A percentile compares a stretch with the other conserved stretches of the same genome.
Conservation (phyloP, 805 yeast species). For the Metschnikowia aberdeeniae region DNA sequence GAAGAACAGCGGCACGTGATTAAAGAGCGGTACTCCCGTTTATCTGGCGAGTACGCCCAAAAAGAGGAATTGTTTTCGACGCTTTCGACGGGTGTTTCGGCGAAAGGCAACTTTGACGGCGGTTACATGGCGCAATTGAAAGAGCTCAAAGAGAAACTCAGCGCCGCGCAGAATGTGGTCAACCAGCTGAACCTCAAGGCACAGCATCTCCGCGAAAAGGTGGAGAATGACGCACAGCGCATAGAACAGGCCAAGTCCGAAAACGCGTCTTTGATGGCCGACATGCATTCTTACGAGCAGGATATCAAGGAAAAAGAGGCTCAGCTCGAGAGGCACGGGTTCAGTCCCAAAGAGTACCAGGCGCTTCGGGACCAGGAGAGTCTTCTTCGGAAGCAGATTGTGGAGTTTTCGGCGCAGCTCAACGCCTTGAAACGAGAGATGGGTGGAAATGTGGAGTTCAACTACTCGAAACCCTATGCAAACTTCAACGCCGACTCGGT, state of each 20-base stretch:
- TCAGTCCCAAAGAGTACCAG: slow-evolving; percentile 43
- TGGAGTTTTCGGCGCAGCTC: slow-evolving; percentile 40
- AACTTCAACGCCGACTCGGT: slow-evolving; percentile 60
- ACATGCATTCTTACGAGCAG: slow-evolving; percentile 40
- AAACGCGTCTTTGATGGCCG: slow-evolving; percentile 35
- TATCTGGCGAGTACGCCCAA: slow-evolving; percentile 46
- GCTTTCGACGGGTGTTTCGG: slow-evolving; percentile 83
- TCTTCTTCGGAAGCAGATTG: slow-evolving; percentile 16
- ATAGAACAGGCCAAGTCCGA: slow-evolving; percentile 51
- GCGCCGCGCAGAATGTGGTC: slow-evolving; percentile 50
- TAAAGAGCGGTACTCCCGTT: slow-evolving; percentile 39
- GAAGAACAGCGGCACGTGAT: slow-evolving; percentile 45
- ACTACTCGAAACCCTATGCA: slow-evolving; percentile 60
- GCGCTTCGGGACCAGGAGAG: slow-evolving; percentile 46
- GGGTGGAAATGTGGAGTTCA: slow-evolving; percentile 66
- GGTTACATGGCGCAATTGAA: slow-evolving; percentile 75
- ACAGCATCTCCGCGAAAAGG: slow-evolving; percentile 52
- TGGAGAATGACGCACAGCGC: slow-evolving; percentile 45
- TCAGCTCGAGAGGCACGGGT: slow-evolving; percentile 52
- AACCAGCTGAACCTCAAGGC: slow-evolving; percentile 59
- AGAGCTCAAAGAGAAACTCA: slow-evolving; percentile 53
- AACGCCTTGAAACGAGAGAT: slow-evolving; percentile 58
- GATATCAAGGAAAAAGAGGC: slow-evolving; percentile 36
- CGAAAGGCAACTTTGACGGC: slow-evolving; percentile 68
- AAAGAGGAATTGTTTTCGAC: slow-evolving; percentile 81